phyloP scores from a whole-genome alignment of 768 basidiomycete genomes.

The Bullera alba region DNA sequence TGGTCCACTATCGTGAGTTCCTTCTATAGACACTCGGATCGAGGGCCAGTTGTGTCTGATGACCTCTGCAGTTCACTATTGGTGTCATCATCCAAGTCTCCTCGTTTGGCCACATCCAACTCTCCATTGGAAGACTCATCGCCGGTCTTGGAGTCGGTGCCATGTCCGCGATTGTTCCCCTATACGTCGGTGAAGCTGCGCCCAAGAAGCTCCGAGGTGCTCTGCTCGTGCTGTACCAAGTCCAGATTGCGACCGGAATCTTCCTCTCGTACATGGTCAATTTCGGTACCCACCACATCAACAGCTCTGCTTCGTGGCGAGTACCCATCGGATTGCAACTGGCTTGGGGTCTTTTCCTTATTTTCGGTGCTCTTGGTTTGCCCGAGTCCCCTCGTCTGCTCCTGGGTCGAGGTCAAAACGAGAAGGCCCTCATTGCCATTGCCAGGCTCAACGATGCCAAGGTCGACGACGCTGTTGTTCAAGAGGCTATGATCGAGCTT shows the following conservation, averaged over 20 bases:
- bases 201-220: conserved; percentile 69
- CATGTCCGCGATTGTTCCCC: conserved; percentile 53
- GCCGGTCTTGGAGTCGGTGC: conserved; percentile 74
- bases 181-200: conserved; percentile 73
- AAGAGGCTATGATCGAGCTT: conserved; percentile 60
- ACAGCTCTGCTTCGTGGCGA: conserved; percentile 62
- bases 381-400: conserved; percentile 77
- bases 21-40: not conserved
- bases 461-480: conserved; percentile 56
- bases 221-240: conserved; percentile 65
- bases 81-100: conserved; percentile 66
- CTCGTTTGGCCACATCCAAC: conserved; percentile 56
- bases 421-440: conserved; percentile 59
- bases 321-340: conserved; percentile 61
- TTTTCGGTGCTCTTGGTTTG: conserved; percentile 66
- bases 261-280: conserved; percentile 18
- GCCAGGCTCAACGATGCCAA: conserved; percentile 62
- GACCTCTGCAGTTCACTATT: conserved; percentile 51
- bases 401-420: conserved; percentile 54
- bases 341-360: conserved; percentile 60
- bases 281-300: conserved; percentile 37
- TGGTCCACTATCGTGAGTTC: conserved; percentile 56
- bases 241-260: conserved; percentile 55
- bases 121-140: conserved; percentile 55
- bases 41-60: not conserved